Conservation (phyloP, 2,329 filamentous ascomycete species). For the Trichoderma gracile region DNA sequence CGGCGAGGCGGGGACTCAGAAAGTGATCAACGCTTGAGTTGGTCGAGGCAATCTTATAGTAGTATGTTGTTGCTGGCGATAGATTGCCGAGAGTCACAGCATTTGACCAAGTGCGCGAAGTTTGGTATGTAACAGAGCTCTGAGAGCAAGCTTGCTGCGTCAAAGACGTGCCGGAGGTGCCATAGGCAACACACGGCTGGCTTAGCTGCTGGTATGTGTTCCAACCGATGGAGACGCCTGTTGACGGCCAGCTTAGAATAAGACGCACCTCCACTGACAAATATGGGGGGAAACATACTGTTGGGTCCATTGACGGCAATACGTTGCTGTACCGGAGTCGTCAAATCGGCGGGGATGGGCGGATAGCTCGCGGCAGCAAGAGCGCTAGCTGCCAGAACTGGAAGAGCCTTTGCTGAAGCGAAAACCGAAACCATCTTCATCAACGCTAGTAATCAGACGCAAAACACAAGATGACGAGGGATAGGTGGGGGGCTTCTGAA, state of each 20-base stretch:
- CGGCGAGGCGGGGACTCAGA: constrained; percentile 53
- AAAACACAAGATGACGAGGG: not conserved
- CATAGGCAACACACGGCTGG: constrained; percentile 54
- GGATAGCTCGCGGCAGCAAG: constrained; percentile 41
- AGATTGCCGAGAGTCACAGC: constrained; percentile 49
- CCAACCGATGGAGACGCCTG: constrained; percentile 57
- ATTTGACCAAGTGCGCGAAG: constrained; percentile 57
- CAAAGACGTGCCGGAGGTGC: constrained; percentile 45
- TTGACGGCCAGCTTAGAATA: not conserved
- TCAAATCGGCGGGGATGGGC: constrained; percentile 48
- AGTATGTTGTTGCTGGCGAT: constrained; percentile 56
- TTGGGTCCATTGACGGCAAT: constrained; percentile 52
- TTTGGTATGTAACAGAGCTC: constrained; percentile 51
- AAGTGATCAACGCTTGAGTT: constrained; percentile 58
- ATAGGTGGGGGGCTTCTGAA: not conserved
- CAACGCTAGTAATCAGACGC: not conserved
- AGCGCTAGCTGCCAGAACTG: constrained; percentile 9
- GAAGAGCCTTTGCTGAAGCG: constrained; percentile 16
- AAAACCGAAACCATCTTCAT: constrained; percentile 14
- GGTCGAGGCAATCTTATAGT: constrained; percentile 59
- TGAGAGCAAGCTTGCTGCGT: constrained; percentile 46
- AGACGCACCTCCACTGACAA: too few species aligned
- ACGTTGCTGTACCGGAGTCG: constrained; percentile 57
- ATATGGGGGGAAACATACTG: constrained; percentile 38
- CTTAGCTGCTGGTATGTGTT: constrained; percentile 54